Base-by-base conservation (phyloP, 345 rosid species). In the Acer saccharum region DNA sequence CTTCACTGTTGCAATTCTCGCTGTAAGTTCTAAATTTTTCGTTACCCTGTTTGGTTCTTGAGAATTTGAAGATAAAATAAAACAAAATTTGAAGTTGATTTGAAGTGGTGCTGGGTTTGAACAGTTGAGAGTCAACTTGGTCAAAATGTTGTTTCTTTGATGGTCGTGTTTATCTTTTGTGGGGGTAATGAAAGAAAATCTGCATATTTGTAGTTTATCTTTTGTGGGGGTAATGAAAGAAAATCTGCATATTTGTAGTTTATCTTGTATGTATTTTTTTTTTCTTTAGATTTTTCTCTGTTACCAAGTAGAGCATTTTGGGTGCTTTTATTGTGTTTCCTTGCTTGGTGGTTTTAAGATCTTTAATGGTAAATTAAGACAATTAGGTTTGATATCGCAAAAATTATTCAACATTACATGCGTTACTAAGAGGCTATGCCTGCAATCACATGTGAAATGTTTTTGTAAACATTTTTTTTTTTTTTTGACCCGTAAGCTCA, bases 1-100 rank as follows among this genome's bases (percentile, higher is more conserved):
- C 85, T 96, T 86, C 92, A 92, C 95, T 74, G 84, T 96, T 74
- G 97, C 87, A 76, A 94, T 96, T 72, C 90, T 96, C 77, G 80
- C 87, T 84, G 99, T 96, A 81, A 73, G 89, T 82, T 76, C 46
- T 68, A 43, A n/a, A n/a, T 65, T 25, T 17, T 77, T 75, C 11
- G 41, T 55, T 32, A 35, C 52, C 71, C 71, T 77, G 32, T 72
- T 80, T 77, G 69, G 21, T 29, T 83, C 74, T 60, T 63, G 29
- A 46, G 78, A 23, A 73, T 65, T 9, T 64, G 23, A 32, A 23
- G 21, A 61, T 44, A 62, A 61, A 76, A 11, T 10, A n/a, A 63
- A 20, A 58, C 66, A 68, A 23, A n/a, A 41, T 18, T 13, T 12
- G 18, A n/a, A 1, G 2, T 67, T 27, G 39, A 48, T 44, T 10